Percentiles rank a stretch among this genome's conserved stretches.
Evolutionary conservation across 768 basidiomycete species (phyloP).

Genomic region (Pholiota conissans): DNA sequence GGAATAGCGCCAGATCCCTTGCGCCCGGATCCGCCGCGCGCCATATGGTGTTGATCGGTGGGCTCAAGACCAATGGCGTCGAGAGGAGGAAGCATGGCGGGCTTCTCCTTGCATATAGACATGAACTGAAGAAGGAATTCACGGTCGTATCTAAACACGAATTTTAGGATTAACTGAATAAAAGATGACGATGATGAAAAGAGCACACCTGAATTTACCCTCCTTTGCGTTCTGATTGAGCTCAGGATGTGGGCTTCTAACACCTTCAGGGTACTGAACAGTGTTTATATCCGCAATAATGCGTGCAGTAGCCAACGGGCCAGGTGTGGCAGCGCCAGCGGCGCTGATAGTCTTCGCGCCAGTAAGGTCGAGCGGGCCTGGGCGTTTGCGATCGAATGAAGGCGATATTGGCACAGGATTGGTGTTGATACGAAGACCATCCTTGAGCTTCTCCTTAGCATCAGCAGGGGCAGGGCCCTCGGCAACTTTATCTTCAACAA

Average conservation of each 20-base stretch:
- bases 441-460: conserved; percentile 39
- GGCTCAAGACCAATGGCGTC: conserved; percentile 92
- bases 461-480: conserved; percentile 29
- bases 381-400: conserved; percentile 47
- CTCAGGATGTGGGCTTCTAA: conserved; percentile 79
- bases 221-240: conserved; percentile 83
- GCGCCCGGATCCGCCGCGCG: conserved; percentile 61
- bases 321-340: conserved; percentile 29
- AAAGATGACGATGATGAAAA: background rate
- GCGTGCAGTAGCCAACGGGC: conserved; percentile 75
- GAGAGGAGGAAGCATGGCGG: conserved; percentile 84
- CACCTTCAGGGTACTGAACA: conserved; percentile 80
- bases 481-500: conserved; percentile 19
- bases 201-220: conserved; percentile 80
- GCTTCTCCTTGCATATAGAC: conserved; percentile 92
- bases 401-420: conserved; percentile 31
- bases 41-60: conserved; percentile 55
- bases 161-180: background rate
- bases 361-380: conserved; percentile 73
- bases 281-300: conserved; percentile 80
- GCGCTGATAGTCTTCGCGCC: conserved; percentile 35
- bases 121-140: conserved; percentile 98
- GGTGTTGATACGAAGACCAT: conserved; percentile 65
- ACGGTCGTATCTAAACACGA: conserved; percentile 82
- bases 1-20: conserved; percentile 38